Evolutionary conservation across 306 rosid genomes (phyloP).

Genomic region (Lagenaria siceraria): DNA sequence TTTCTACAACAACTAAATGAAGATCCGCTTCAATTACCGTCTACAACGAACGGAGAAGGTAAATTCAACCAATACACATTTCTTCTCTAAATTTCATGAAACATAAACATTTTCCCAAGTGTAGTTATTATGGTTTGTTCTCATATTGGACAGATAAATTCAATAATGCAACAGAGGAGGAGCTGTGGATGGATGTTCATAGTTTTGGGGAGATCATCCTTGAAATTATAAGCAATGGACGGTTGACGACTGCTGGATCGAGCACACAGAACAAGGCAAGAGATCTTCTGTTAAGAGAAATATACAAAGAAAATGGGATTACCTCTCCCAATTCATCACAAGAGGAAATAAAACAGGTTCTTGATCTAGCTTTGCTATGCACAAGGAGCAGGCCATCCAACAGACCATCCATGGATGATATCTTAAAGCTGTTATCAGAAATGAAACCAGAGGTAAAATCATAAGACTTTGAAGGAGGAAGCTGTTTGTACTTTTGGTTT

Average conservation of each 20-base stretch:
- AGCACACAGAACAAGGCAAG: constrained; percentile 41
- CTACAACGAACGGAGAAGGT: constrained; percentile 48
- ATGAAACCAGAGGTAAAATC: constrained; percentile 22
- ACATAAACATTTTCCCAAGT: background rate
- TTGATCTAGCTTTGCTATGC: constrained; percentile 66
- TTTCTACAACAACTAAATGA: constrained; percentile 39
- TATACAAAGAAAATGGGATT: constrained; percentile 42
- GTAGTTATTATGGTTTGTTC: background rate
- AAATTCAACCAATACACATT: constrained; percentile 4
- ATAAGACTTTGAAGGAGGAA: constrained; percentile 16
- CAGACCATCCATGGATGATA: constrained; percentile 65
- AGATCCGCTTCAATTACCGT: constrained; percentile 24
- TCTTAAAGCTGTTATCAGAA: constrained; percentile 54
- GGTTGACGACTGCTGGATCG: constrained; percentile 38
- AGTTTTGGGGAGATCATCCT: constrained; percentile 60
- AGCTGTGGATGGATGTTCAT: constrained; percentile 55
- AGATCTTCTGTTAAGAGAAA: constrained; percentile 50
- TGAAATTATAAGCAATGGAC: constrained; percentile 53
- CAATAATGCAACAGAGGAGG: constrained; percentile 40
- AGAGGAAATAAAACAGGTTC: constrained; percentile 41
- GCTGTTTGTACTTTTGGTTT: constrained; percentile 14
- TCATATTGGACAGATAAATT: constrained; percentile 29
- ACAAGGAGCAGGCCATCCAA: constrained; percentile 46
- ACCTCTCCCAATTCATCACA: constrained; percentile 29
- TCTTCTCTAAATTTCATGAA: background rate